Base-by-base conservation (phyloP, 164 flowering plant genomes). In the Magnolia kwangsiensis region DNA sequence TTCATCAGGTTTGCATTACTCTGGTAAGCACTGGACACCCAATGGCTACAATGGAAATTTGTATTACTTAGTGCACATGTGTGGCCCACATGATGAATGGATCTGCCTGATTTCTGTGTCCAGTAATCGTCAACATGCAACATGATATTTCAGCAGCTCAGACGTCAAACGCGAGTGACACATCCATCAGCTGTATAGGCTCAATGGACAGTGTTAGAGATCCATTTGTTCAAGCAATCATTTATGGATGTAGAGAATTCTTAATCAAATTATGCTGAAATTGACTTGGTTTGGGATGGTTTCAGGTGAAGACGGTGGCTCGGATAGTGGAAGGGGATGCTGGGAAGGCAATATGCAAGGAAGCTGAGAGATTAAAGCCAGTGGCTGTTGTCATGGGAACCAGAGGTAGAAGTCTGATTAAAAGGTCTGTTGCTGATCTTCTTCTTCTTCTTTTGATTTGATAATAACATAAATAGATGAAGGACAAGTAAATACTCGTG, bases 381-480 rank as follows among this genome's bases (percentile, higher is more conserved):
- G 98, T 89, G 63, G 94, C 97, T 70, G 88, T 96, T 7, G 88
- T 96, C n/a, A 80, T 96, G 90, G 98, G 98, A 49, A 91, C 95
- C 71, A 86, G 97, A 82, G 98, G 99, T 77, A 83, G 97, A 78
- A 71, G 95, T 83, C 68, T 90, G 50, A 78, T 93, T 19, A 85
- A 88, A 81, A 90, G 98, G 98, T 91, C 61, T 55, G 50, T 63
- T 59, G 49, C 21, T 24, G 49, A 63, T 37, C 45, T 37, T 37
- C 45, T 37, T 37, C 45, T 37, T 37, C 45, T 24, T 2, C 24
- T 67, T 1, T 37, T 72, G 20, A 59, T 67, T 51, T 6, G 27
- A 74, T 19, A n/a, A 16, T 10, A 10, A 13, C 24, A 8, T 27
- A 4, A 18, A 27, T 23, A 24, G 50, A 64, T 8, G 8, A 21